These are phyloP conservation scores for Sphagnum tenellum DNA, from an alignment of 225 moss, liverwort and hornwort genomes.

Conservation along the genomic window DNA sequence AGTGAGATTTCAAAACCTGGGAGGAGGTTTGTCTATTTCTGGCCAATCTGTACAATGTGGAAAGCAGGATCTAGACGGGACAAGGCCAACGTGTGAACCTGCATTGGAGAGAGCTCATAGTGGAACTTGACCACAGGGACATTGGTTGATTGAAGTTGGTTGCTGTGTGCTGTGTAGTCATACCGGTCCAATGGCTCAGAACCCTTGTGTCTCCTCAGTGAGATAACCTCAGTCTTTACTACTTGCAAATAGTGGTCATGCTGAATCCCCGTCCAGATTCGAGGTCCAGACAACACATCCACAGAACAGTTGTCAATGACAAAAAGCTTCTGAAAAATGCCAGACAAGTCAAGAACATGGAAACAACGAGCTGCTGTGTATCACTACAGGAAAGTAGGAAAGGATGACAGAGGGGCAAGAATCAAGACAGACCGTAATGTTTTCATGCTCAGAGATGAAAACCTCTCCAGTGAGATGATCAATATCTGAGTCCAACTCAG, in stretches of 20 bases:
- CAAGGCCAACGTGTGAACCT: constrained; percentile 17
- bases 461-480: constrained; percentile 59
- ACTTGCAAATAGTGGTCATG: constrained; percentile 85
- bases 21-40: no score
- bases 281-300: no score
- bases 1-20: no score
- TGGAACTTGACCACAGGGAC: constrained; percentile 79
- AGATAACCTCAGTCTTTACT: constrained; percentile 70
- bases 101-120: constrained; percentile 69
- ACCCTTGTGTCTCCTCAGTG: constrained; percentile 41
- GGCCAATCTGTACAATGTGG: no score
- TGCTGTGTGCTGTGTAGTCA: constrained; percentile 74
- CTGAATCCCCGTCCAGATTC: constrained; percentile 10
- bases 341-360: no score
- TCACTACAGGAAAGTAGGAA: no score
- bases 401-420: no score
- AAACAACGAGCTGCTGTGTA: no score
- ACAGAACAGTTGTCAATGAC: no score
- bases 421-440: constrained; percentile 49
- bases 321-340: no score
- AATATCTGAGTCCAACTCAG: constrained; percentile 40
- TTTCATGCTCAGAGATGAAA: constrained; percentile 55
- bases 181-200: constrained; percentile 56
- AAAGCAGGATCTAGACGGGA: no score
- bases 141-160: constrained; percentile 50